These are phyloP conservation scores for Dothideomycetes sp. DNA, from an alignment of 2,329 filamentous ascomycete species.

Conservation along the genomic window DNA sequence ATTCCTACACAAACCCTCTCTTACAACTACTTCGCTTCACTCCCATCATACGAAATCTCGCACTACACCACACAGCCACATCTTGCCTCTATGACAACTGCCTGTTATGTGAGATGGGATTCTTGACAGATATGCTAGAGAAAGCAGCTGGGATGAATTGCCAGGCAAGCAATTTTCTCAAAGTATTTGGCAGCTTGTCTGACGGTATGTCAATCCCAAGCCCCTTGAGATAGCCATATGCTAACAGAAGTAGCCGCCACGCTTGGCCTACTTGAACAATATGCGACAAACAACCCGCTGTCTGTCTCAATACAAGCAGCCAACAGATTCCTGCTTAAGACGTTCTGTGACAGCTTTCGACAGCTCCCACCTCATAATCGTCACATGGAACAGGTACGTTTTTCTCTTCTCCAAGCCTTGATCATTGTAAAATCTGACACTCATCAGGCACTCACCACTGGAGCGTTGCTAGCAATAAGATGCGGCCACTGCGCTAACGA, in stretches of 20 bases:
- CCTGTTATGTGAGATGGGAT: conserved; percentile 87
- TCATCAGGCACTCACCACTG: conserved; percentile 59
- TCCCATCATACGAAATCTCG: conserved; percentile 75
- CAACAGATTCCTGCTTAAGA: conserved; percentile 75
- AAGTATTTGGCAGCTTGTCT: conserved; percentile 74
- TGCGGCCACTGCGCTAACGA: conserved; percentile 86
- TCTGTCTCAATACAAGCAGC: conserved; percentile 78
- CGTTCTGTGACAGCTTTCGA: conserved; percentile 60
- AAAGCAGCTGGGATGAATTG: conserved; percentile 92
- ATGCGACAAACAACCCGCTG: conserved; percentile 61
- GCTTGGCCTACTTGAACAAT: conserved; percentile 77
- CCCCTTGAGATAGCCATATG: background rate
- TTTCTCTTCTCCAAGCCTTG: too few relatives aligned
- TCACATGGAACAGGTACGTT: conserved; percentile 66
- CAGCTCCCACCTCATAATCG: conserved; percentile 53
- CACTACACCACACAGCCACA: conserved; percentile 79
- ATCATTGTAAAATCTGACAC: too few relatives aligned
- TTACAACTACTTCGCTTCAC: conserved; percentile 89
- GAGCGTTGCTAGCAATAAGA: conserved; percentile 62
- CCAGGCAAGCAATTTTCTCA: conserved; percentile 89
- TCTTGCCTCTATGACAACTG: conserved; percentile 76
- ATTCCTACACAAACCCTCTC: conserved; percentile 90
- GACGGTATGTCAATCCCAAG: conserved; percentile 34
- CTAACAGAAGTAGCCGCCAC: conserved; percentile 43
- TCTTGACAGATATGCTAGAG: conserved; percentile 94